Evolutionary conservation across 2,329 filamentous ascomycete species (phyloP).

Genomic region (Pestalotiopsis sp.): DNA sequence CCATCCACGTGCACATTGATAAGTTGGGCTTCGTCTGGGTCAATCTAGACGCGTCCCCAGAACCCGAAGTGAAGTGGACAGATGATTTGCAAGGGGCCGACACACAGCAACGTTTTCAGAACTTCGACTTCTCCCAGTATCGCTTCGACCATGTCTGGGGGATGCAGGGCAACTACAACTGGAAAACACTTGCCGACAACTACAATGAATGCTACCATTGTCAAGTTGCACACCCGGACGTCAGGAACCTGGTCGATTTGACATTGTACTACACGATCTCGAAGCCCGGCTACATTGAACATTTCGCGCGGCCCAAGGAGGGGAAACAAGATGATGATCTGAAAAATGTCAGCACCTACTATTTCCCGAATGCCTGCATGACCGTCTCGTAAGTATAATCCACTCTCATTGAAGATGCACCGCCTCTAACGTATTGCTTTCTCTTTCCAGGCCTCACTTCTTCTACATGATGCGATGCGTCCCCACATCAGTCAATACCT

Average conservation of each 20-base stretch:
- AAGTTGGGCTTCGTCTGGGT: constrained; percentile 60
- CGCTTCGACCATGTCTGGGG: constrained; percentile 60
- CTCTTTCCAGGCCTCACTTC: constrained; percentile 42
- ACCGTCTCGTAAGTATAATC: constrained; percentile 38
- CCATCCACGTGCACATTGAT: constrained; percentile 57
- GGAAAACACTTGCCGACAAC: constrained; percentile 65
- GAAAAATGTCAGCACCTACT: constrained; percentile 39
- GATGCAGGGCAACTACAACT: constrained; percentile 60
- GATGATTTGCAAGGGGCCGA: constrained; percentile 55
- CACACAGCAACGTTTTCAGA: constrained; percentile 44
- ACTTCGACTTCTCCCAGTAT: constrained; percentile 54
- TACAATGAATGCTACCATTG: constrained; percentile 72
- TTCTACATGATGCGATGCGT: constrained; percentile 55
- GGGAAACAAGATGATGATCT: constrained; percentile 28
- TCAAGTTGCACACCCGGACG: constrained; percentile 60
- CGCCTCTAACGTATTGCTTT: not conserved
- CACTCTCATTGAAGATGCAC: not conserved
- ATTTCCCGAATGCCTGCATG: constrained; percentile 41
- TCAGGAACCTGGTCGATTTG: constrained; percentile 58
- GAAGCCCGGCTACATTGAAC: constrained; percentile 36
- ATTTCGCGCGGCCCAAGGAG: constrained; percentile 37
- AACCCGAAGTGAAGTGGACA: constrained; percentile 52
- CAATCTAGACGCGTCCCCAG: constrained; percentile 50
- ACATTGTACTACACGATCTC: constrained; percentile 46
- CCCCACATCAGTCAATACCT: constrained; percentile 43